A percentile compares a stretch with the other conserved stretches of the same genome.
phyloP scores from a whole-genome alignment of 805 yeast genomes.

The Saturnispora sanitii region DNA sequence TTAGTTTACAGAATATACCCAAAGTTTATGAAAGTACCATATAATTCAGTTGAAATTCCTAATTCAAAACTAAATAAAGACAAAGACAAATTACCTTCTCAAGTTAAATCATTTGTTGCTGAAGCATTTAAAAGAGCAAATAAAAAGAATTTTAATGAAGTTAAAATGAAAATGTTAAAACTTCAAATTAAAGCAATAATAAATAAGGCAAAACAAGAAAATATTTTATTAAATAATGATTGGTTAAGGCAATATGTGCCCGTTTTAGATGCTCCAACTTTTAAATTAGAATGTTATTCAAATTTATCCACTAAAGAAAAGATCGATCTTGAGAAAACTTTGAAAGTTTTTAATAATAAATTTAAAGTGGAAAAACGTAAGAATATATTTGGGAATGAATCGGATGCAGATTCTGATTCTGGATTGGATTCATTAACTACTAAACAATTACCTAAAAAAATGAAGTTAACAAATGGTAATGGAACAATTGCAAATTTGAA shows the following conservation, averaged over 20 bases:
- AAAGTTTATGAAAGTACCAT: conserved; percentile 2
- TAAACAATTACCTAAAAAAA: too few relatives aligned
- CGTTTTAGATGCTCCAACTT: conserved; percentile 18
- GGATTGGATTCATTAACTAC: too few relatives aligned
- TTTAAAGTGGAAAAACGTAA: not conserved
- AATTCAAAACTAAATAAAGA: not conserved
- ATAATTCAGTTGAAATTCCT: not conserved
- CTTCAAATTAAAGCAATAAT: conserved; percentile 40
- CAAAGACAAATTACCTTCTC: conserved; percentile 1
- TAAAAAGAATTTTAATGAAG: conserved; percentile 7
- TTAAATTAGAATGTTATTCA: conserved; percentile 10
- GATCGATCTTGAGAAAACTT: not conserved
- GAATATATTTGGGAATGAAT: conserved; percentile 16
- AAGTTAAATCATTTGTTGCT: conserved; percentile 5
- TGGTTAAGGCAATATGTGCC: conserved; percentile 50
- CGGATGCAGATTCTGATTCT: conserved; percentile 13
- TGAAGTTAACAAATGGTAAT: not conserved
- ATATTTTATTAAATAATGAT: conserved; percentile 37
- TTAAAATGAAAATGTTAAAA: conserved; percentile 29
- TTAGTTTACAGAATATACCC: not conserved
- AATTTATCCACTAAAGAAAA: not conserved
- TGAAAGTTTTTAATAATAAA: not conserved
- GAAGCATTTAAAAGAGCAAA: conserved; percentile 34
- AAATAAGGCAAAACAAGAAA: conserved; percentile 36
- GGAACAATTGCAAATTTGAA: conserved; percentile 4